phyloP scores from a whole-genome alignment of 2,329 filamentous ascomycete species.

The Aspergillus fumigatus region DNA sequence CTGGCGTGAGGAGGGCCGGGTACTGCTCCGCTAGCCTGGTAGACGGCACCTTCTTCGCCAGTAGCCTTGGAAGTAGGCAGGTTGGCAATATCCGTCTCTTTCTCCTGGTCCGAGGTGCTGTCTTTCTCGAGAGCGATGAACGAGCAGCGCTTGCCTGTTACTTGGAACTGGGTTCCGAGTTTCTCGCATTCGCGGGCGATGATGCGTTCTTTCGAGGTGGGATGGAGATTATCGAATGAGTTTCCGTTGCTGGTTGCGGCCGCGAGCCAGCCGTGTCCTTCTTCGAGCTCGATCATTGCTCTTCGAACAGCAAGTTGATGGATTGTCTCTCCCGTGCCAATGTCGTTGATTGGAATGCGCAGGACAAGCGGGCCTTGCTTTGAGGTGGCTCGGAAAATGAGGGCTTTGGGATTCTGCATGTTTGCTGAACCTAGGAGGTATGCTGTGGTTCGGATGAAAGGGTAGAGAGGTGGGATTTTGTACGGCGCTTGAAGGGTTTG shows the following conservation, averaged over 20 bases:
- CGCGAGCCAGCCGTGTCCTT: constrained; percentile 62
- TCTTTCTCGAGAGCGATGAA: constrained; percentile 62
- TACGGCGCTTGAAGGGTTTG: constrained; percentile 61
- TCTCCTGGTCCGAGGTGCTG: not conserved
- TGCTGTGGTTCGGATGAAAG: constrained; percentile 61
- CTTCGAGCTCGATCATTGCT: constrained; percentile 64
- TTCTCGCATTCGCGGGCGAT: constrained; percentile 62
- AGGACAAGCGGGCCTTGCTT: constrained; percentile 57
- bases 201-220: constrained; percentile 54
- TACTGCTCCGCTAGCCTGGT: not conserved
- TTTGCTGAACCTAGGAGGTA: constrained; percentile 59
- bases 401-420: constrained; percentile 46
- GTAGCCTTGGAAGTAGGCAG: too few relatives aligned
- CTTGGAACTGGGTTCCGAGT: constrained; percentile 61
- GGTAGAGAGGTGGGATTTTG: constrained; percentile 60
- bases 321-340: constrained; percentile 51
- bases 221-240: constrained; percentile 45
- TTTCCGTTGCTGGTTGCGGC: constrained; percentile 45
- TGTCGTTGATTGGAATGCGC: constrained; percentile 57
- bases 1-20: too few relatives aligned
- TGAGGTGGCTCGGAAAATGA: constrained; percentile 57
- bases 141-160: constrained; percentile 66
- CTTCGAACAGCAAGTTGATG: constrained; percentile 69
- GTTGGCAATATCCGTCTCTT: not conserved
- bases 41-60: too few relatives aligned